Base-by-base conservation (phyloP, 2,329 filamentous ascomycete genomes). In the Ophiostoma ulmi region DNA sequence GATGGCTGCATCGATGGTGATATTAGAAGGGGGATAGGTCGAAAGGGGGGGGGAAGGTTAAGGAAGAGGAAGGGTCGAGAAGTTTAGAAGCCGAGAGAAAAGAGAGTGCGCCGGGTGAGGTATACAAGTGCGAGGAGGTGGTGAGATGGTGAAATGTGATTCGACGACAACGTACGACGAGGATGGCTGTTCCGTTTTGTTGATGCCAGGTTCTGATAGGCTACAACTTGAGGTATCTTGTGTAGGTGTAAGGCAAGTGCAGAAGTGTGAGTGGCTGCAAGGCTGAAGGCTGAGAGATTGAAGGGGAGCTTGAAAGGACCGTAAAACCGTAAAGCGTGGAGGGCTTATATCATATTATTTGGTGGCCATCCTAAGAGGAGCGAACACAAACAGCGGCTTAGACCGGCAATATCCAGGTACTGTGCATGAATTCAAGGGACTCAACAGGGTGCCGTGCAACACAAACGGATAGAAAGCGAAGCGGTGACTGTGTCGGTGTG, bases 391-490 rank as follows among this genome's bases (percentile, higher is more conserved):
- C 52, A 69, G 26, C 64, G 36, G 38, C 64, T 63, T 55, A 67
- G 36, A 36, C 52, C 22, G 38, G 22, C 7, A 26, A 3, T 22
- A 20, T 31, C 39, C 14, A 38, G n/a, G 26, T 44, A 65, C 67
- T 39, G 8, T 67, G 65, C 65, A 67, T 67, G 11, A 48, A 22
- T 36, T 48, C 17, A 11, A 38, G 61, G 58, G 22, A 69, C 20
- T 31, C 44, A 69, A 61, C 26, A 69, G 36, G 70, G 67, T 61
- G 70, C 48, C 67, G 67, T 71, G 70, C 61, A 69, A 71, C 63
- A n/a, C 52, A 52, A 41, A 55, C 44, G 63, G 68, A 55, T 39
- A 38, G 31, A 31, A 52, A 26, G 68, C 38, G 70, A 58, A 44
- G 41, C 31, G 39, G 31, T 55, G 63, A 44, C 31, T 44, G 36